Base-by-base conservation (phyloP, 2,329 filamentous ascomycete genomes). In the Fusarium miscanthi region DNA sequence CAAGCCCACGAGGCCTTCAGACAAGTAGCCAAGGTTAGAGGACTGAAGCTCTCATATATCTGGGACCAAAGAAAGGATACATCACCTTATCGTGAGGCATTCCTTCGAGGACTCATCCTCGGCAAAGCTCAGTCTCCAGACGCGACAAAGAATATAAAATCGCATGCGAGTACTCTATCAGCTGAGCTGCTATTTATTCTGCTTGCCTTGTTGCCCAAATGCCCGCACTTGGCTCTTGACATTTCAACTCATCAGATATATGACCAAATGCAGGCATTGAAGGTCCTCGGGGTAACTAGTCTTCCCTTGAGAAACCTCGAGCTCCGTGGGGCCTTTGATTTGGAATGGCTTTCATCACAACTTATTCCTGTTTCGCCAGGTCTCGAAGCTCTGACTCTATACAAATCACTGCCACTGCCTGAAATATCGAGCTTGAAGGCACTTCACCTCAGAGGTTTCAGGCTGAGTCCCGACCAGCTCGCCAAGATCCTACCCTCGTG, bases 361-460 rank as follows among this genome's bases (percentile, higher is more conserved):
- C 38, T 71, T 14, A 38, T 57, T 23, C 33, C 17, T 6, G 9
- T 64, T 5, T 49, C 65, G 4, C 30, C 21, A 8, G 53, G 33
- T n/a, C 63, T 75, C 19, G 49, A 73, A 21, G 64, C 49, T 10
- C 37, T 70, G 16, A 63, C 54, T 19, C 19, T 63, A 5, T 35
- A 35, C 6, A n/a, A 35, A 25, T 14, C 40, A 23, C 31, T 33
- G 1, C 16, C 16, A 13, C 19, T 61, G 33, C 52, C 54, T 8
- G 25, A n/a, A 19, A 49, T 73, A 35, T 33, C 66, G n/a, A 57
- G 48, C 30, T 5, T 71, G 23, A 71, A 57, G 31, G 40, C 35
- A 16, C 33, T 72, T 19, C 27, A 61, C 25, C 38, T 69, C 13
- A 61, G 48, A 11, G 27, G 25, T 16, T 45, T 37, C 31, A 13